These are phyloP conservation scores for Aspergillus wentii DNA, from an alignment of 495 filamentous ascomycete genomes.

Conservation along the genomic window DNA sequence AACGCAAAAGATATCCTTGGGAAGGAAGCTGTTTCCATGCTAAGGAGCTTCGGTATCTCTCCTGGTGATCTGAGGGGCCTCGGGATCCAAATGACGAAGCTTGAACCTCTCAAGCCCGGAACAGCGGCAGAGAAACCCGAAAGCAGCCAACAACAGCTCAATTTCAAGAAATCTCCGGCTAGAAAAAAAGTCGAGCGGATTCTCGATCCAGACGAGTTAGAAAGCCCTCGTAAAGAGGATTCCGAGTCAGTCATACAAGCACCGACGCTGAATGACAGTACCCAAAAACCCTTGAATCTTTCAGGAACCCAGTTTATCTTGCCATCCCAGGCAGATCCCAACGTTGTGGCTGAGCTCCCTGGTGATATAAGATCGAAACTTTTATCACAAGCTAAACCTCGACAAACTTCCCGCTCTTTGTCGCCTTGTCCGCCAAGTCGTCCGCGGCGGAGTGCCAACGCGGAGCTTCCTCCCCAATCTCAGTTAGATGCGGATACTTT, in stretches of 20 bases:
- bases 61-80: constrained; percentile 88
- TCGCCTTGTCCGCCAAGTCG: constrained; percentile 29
- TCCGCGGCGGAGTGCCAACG: constrained; percentile 2
- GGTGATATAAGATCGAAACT: constrained; percentile 73
- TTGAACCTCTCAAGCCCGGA: constrained; percentile 67
- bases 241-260: constrained; percentile 39
- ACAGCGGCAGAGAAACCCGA: constrained; percentile 32
- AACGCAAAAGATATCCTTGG: constrained; percentile 63
- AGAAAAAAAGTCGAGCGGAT: constrained; percentile 19
- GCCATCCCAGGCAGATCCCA: constrained; percentile 71
- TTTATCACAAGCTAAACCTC: constrained; percentile 42
- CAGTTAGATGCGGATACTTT: constrained; percentile 72
- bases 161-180: constrained; percentile 46
- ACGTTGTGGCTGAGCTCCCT: constrained; percentile 71
- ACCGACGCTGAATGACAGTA: constrained; percentile 46
- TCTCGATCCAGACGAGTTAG: constrained; percentile 50
- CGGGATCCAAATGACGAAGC: constrained; percentile 86
- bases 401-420: constrained; percentile 16
- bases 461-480: constrained; percentile 43
- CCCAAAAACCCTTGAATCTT: constrained; percentile 67
- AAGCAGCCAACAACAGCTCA: constrained; percentile 60
- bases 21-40: constrained; percentile 76
- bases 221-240: constrained; percentile 64
- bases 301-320: constrained; percentile 84
- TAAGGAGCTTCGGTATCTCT: constrained; percentile 76